Conservation (phyloP, 2,329 filamentous ascomycete species). For the Cytospora mali region DNA sequence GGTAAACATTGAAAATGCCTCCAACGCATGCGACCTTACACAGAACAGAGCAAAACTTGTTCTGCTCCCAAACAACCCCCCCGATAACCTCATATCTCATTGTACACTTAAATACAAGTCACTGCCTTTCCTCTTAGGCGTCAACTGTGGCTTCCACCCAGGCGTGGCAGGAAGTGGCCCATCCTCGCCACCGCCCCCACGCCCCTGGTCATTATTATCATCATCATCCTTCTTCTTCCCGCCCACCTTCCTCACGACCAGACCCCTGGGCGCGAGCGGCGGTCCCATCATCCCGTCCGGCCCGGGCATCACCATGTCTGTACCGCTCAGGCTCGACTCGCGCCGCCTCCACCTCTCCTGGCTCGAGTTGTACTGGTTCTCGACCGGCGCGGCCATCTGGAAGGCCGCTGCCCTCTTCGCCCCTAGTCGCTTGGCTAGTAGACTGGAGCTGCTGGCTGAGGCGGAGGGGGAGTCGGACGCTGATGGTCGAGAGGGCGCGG, state of each 20-base stretch:
- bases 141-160: constrained; percentile 66
- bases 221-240: background rate
- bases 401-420: constrained; percentile 52
- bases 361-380: constrained; percentile 31
- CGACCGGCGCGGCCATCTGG: constrained; percentile 37
- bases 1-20: too few species aligned
- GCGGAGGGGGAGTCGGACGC: constrained; percentile 11
- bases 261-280: background rate
- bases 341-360: constrained; percentile 33
- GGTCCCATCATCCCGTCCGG: background rate
- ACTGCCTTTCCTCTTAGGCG: constrained; percentile 66
- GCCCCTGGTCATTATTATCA: background rate
- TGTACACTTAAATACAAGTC: constrained; percentile 64
- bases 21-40: too few species aligned
- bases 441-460: constrained; percentile 36
- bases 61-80: too few species aligned
- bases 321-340: constrained; percentile 9
- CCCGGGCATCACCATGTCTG: constrained; percentile 27
- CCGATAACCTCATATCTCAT: constrained; percentile 34
- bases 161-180: constrained; percentile 50
- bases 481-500: constrained; percentile 20
- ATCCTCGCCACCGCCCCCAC: constrained; percentile 23
- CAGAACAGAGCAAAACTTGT: too few species aligned
- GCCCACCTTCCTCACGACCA: constrained; percentile 1
- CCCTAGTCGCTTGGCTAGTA: constrained; percentile 56